Percentiles rank a stretch among this genome's conserved stretches.
Conservation (phyloP, 768 basidiomycete species). For the Hericium alpestre region DNA sequence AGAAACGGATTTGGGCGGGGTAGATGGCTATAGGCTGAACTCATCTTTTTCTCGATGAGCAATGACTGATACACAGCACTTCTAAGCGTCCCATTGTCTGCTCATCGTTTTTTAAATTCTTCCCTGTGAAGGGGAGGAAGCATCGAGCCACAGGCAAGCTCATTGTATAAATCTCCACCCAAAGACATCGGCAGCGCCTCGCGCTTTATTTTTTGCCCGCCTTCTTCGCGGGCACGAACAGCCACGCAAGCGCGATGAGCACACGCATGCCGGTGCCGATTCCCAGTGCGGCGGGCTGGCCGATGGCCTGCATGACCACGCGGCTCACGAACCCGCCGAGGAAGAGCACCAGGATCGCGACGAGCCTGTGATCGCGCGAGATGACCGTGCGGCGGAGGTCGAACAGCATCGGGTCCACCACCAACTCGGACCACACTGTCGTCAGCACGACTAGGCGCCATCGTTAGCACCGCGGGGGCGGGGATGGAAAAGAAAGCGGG, state of each 20-base stretch:
- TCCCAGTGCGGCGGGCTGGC: conserved; percentile 55
- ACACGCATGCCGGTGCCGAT: conserved; percentile 54
- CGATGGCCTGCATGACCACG: conserved; percentile 47
- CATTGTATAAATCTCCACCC: no score
- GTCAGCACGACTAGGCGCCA: conserved; percentile 61
- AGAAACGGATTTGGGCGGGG: no score
- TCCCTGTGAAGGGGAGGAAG: no score
- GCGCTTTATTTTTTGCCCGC: not conserved
- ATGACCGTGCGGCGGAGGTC: conserved; percentile 36
- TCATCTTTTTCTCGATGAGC: no score
- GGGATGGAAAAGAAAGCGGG: not conserved
- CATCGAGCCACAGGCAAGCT: no score
- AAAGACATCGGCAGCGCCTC: no score
- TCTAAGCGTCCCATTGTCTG: no score
- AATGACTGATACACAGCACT: no score
- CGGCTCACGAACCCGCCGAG: conserved; percentile 63
- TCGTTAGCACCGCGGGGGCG: not conserved
- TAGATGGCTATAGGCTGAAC: no score
- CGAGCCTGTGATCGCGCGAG: conserved; percentile 60
- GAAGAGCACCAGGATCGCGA: conserved; percentile 62
- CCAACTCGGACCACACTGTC: conserved; percentile 81
- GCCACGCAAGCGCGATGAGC: conserved; percentile 53
- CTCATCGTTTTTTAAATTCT: no score
- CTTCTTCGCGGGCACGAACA: conserved; percentile 43
- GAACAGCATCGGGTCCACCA: conserved; percentile 74